Base-by-base conservation (phyloP, 1,139 yeast species). In the Taphrina communis region DNA sequence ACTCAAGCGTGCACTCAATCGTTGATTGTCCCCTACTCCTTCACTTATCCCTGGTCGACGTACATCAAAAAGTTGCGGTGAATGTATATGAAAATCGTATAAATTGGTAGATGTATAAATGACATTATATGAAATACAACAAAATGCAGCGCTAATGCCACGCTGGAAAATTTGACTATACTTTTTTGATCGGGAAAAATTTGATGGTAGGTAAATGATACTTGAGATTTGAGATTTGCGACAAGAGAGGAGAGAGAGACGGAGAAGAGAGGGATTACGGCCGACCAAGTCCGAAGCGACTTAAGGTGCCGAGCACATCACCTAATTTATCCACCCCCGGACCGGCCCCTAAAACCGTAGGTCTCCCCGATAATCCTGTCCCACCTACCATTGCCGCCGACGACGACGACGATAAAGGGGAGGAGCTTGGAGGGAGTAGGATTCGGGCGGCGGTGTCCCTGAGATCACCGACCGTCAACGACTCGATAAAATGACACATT, bases 281-380 rank as follows among this genome's bases (percentile, higher is more conserved):
- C n/a, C 48, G 4, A 6, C 97, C 97, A 71, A 93, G 80, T 0
- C 97, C 97, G 75, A 87, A 90, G 70, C 85, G 83, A 71, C 83
- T 83, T 72, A 91, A 81, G 39, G 88, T 86, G 21, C 80, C 84
- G 53, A 85, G 86, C 39, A 93, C 87, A 77, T 94, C 97, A 17
- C 98, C 98, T 78, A 93, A 90, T 11, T 85, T 81, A 62, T 86
- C 90, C 74, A 96, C 84, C 71, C 89, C 88, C 35, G 46, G 50
- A 69, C 98, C 99, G 80, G 92, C 97, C 82, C 91, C 86, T 6
- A 91, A 95, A 51, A 92, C 82, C 0, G 97, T 89, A 17, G 98
- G 95, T 71, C 80, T 81, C 1, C 93, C 90, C 6, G 84, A 78
- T 62, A 86, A 25, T 85, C 17, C 77, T 76, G 4, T 86, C 88